Evolutionary conservation across 306 rosid genomes (phyloP), one percentile per base, ranked within the genome.

Genomic region (Luffa acutangula): DNA sequence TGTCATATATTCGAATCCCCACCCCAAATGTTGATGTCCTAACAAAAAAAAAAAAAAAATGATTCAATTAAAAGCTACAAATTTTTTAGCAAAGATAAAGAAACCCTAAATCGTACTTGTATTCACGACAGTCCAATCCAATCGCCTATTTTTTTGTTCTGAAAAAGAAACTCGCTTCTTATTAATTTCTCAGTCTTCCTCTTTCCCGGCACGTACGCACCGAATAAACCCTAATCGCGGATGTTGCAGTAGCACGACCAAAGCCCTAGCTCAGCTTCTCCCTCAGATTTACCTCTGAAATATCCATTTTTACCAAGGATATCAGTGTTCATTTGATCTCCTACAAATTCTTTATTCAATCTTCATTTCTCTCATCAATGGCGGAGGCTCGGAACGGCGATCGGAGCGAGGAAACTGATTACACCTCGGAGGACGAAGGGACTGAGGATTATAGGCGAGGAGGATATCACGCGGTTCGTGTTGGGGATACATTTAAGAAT

Each of bases 401-500:
- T 74, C 64, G 84, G 48, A 69, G 60, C 54, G 88, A 85, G 77
- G 76, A 57, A 39, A 79, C 79, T 56, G 84, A 82, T 33, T 80
- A 71, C 78, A 33, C 80, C 0, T 85, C 88, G 75, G 88, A 85
- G 78, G 86, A 85, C 69, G 88, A 85, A 64, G 88, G 88, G 21
- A 80, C 82, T 6, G 88, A 82, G 43, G 88, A 82, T 70, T 85
- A 85, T 72, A 63, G 81, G 82, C 80, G 82, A 71, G 88, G 88
- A 62, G 88, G 88, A 10, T 85, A 85, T 83, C 88, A 85, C 7
- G 80, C 86, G 25, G 85, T 85, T 17, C 77, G 79, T 71, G 46
- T 80, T 80, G 88, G 88, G n/a, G 86, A 85, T 43, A 52, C 88
- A 7, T 85, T 85, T 70, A 85, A 82, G 65, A 85, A 82, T 46